Conservation (phyloP, 164 flowering plant genomes). For the Vitis amurensis region DNA sequence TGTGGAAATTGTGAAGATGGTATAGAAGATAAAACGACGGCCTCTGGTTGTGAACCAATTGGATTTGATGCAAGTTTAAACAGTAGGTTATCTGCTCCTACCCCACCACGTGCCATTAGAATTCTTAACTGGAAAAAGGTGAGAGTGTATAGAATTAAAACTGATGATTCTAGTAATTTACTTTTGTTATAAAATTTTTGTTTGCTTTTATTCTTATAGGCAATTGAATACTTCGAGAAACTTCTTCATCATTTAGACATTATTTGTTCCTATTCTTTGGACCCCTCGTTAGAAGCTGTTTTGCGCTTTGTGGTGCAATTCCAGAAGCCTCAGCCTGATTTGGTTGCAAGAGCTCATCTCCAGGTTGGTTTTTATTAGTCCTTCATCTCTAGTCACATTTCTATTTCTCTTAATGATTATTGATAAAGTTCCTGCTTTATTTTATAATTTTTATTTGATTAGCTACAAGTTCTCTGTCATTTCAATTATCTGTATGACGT, state of each 20-base stretch:
- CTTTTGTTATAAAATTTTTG: constrained; percentile 5
- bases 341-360: constrained; percentile 93
- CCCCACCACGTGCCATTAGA: constrained; percentile 88
- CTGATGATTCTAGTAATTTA: not conserved
- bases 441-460: too few relatives aligned
- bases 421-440: too few relatives aligned
- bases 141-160: constrained; percentile 8
- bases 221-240: constrained; percentile 79
- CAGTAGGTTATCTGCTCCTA: constrained; percentile 81
- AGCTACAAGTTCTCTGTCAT: too few relatives aligned
- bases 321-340: constrained; percentile 85
- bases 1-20: constrained; percentile 32
- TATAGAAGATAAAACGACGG: constrained; percentile 67
- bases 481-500: too few relatives aligned
- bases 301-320: constrained; percentile 76
- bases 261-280: constrained; percentile 72
- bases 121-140: constrained; percentile 86
- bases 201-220: constrained; percentile 45
- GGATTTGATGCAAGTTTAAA: constrained; percentile 91
- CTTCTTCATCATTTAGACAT: constrained; percentile 80
- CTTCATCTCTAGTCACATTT: not conserved
- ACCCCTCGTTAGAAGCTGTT: constrained; percentile 57
- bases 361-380: constrained; percentile 53
- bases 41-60: constrained; percentile 83
- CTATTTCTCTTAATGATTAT: not conserved